These are phyloP conservation scores for Penicillium cinerascens DNA, from an alignment of 495 filamentous ascomycete species.

Conservation along the genomic window DNA sequence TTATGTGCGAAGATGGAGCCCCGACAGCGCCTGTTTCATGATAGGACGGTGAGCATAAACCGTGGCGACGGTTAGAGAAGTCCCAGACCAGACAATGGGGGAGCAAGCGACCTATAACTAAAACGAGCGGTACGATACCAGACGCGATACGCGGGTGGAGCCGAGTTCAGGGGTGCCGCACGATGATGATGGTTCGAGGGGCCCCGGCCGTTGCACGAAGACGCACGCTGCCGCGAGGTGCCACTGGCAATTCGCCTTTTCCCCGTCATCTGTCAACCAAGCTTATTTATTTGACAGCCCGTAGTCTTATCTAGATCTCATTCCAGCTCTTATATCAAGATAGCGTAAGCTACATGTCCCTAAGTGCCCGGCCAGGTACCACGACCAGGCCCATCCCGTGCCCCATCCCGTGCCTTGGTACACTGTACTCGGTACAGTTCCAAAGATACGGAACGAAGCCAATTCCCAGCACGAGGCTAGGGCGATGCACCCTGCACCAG, in stretches of 20 bases:
- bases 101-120: neutral
- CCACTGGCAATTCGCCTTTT: no score
- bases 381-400: no score
- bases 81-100: neutral
- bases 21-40: constrained; percentile 20
- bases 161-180: constrained; percentile 8
- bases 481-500: constrained; percentile 2
- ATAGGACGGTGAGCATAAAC: constrained; percentile 1
- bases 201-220: constrained; percentile 7
- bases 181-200: constrained; percentile 1
- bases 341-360: no score
- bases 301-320: no score
- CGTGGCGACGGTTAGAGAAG: constrained; percentile 3
- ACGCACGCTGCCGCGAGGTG: neutral
- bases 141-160: neutral
- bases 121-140: neutral
- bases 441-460: neutral
- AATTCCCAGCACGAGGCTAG: neutral
- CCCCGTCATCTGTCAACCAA: no score
- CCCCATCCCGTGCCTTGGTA: constrained; percentile 3
- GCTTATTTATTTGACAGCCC: no score
- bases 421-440: neutral
- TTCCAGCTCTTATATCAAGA: no score
- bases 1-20: constrained; percentile 10
- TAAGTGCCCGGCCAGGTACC: no score